These are phyloP conservation scores for Magnusiomyces fungicola DNA, from an alignment of 1,139 yeast species.

Conservation along the genomic window DNA sequence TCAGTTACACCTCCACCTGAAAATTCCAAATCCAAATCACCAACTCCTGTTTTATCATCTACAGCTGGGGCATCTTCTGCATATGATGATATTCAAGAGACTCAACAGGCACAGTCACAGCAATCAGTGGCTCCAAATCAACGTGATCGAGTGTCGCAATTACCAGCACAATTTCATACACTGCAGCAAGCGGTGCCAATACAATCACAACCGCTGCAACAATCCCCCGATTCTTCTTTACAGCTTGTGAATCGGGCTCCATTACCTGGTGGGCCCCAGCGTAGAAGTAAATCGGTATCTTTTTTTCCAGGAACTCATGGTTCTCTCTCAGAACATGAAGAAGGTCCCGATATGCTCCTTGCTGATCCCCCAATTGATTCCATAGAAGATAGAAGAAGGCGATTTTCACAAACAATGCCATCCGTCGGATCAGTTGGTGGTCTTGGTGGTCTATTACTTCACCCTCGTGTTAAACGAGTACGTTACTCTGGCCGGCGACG, in stretches of 20 bases:
- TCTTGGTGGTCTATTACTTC: slow-evolving; percentile 13
- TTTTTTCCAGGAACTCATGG: not conserved
- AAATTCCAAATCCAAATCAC: too few relatives aligned
- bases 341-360: not conserved
- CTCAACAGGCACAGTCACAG: not conserved
- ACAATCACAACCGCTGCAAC: too few relatives aligned
- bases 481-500: slow-evolving; percentile 42
- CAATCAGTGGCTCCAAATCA: not conserved
- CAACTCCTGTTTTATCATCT: too few relatives aligned
- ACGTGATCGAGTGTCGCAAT: too few relatives aligned
- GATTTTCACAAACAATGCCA: not conserved
- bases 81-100: too few relatives aligned
- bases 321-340: not conserved
- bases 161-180: too few relatives aligned
- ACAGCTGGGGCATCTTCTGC: too few relatives aligned
- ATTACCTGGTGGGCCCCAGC: too few relatives aligned
- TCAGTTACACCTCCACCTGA: too few relatives aligned
- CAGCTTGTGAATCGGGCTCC: too few relatives aligned
- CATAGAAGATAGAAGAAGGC: not conserved
- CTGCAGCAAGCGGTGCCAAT: too few relatives aligned
- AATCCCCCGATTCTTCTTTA: slow-evolving; percentile 1
- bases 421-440: slow-evolving; percentile 1
- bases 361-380: not conserved
- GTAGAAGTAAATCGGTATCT: not conserved
- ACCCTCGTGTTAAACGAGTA: slow-evolving; percentile 19